Base-by-base conservation (phyloP, 331 rosid species). In the Phaseolus coccineus region DNA sequence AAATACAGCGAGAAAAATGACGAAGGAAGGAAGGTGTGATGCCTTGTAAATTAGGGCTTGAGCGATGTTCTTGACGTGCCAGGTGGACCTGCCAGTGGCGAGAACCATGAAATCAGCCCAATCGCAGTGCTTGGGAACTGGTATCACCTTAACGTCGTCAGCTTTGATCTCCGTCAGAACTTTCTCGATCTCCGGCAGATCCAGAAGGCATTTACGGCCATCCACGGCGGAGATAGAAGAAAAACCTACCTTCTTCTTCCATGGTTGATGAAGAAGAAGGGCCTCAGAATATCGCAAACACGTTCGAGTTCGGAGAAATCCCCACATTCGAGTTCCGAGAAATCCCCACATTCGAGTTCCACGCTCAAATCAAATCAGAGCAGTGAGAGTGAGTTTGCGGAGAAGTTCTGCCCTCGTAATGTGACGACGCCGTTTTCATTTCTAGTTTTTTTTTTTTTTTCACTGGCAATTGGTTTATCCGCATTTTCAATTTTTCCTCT, bases 1-100 rank as follows among this genome's bases (percentile, higher is more conserved):
- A 55, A 62, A 39, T 0, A 39, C 1, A 11, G 62, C 4, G 30
- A 73, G 4, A 51, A 8, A 28, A 58, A 1, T 77, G 73, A 63
- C 27, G 55, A 35, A 81, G 24, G 39, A 37, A 87, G 88, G 50
- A 46, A 1, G 51, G 51, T 42, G 16, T 2, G 16, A 56, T 73
- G 82, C 99, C 97, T 90, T 81, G 87, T 89, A 90, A 87, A 95
- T 84, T 73, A 95, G 92, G 84, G 99, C 96, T 85, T 95, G 96
- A 71, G 98, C 98, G 47, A 95, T 95, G 82, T 95, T 95, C 94
- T 81, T 93, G 44, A 95, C 98, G 68, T 95, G 98, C 99, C 97
- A 95, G 16, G 89, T 74, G 27, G 99, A 95, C 83, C 93, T 91
- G 25, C 97, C 97, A 52, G 97, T 93, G 47, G 98, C 97, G 8